Evolutionary conservation across 176 grass and related monocot species (phyloP).

Genomic region (Aegilops tauschii): DNA sequence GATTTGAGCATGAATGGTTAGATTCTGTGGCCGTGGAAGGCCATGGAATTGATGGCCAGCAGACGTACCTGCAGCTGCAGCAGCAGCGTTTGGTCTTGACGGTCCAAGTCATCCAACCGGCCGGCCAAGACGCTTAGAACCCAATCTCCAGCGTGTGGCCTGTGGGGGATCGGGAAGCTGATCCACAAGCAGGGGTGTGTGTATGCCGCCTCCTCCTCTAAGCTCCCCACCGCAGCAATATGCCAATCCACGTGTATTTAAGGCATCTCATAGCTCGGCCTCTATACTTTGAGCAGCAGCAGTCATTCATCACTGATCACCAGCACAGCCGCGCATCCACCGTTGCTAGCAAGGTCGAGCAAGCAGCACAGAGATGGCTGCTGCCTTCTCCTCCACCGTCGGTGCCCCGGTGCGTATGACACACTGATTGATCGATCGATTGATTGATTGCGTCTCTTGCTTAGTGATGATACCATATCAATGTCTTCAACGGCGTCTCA

Average conservation of each 20-base stretch:
- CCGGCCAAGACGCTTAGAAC: slow-evolving; percentile 35
- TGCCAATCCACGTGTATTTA: slow-evolving; percentile 34
- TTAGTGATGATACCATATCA: background rate
- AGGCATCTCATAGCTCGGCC: background rate
- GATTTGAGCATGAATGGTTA: background rate
- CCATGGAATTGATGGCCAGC: slow-evolving; percentile 22
- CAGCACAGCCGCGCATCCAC: background rate
- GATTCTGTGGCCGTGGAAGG: slow-evolving; percentile 22
- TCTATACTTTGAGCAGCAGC: slow-evolving; percentile 39
- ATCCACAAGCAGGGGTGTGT: slow-evolving; percentile 48
- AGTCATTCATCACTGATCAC: background rate
- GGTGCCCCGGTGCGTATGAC: slow-evolving; percentile 55
- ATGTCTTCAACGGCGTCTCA: background rate
- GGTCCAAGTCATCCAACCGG: slow-evolving; percentile 31
- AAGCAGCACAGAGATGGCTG: slow-evolving; percentile 40
- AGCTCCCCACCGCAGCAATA: background rate
- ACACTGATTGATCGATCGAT: background rate
- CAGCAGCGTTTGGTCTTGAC: background rate
- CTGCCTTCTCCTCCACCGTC: slow-evolving; percentile 74
- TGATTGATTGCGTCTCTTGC: background rate
- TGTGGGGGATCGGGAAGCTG: slow-evolving; percentile 27
- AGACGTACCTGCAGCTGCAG: background rate
- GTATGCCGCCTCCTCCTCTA: background rate
- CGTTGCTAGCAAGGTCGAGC: background rate
- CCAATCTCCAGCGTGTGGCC: slow-evolving; percentile 80